These are phyloP conservation scores for Herpetospermum pedunculosum DNA, from an alignment of 306 rosid genomes.

Conservation along the genomic window DNA sequence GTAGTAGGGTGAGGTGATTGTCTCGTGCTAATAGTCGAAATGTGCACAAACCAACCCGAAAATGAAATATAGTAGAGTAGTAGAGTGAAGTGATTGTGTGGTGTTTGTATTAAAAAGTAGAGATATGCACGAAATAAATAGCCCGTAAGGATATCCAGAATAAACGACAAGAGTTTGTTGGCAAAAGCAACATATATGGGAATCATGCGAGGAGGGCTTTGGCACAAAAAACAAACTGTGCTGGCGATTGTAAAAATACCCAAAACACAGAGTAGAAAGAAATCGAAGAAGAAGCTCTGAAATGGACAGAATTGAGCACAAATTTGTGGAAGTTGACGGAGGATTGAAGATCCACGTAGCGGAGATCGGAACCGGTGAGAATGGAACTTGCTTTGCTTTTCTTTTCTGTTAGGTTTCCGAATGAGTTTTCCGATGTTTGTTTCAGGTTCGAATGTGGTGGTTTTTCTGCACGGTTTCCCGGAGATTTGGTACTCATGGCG, in stretches of 20 bases:
- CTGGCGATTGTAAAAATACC: background rate
- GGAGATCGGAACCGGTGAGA: conserved; percentile 48
- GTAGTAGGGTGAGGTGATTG: too few species aligned
- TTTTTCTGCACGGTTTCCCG: conserved; percentile 71
- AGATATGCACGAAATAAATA: too few species aligned
- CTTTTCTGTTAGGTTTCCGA: background rate
- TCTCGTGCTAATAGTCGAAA: too few species aligned
- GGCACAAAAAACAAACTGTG: background rate
- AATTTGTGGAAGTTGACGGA: conserved; percentile 24
- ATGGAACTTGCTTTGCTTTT: background rate
- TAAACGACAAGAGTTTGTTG: background rate
- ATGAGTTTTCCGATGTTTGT: background rate
- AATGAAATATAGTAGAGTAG: too few species aligned
- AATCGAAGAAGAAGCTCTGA: background rate
- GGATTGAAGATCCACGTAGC: conserved; percentile 55
- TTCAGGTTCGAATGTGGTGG: conserved; percentile 48
- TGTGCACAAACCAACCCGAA: too few species aligned
- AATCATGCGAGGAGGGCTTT: background rate
- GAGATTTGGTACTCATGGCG: conserved; percentile 97
- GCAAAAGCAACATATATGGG: background rate
- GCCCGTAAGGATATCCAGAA: too few species aligned
- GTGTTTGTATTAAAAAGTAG: too few species aligned
- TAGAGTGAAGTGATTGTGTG: too few species aligned
- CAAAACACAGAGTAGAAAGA: background rate
- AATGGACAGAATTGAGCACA: conserved; percentile 56